Evolutionary conservation across 768 basidiomycete genomes (phyloP).

Genomic region (Serendipita vermifera): DNA sequence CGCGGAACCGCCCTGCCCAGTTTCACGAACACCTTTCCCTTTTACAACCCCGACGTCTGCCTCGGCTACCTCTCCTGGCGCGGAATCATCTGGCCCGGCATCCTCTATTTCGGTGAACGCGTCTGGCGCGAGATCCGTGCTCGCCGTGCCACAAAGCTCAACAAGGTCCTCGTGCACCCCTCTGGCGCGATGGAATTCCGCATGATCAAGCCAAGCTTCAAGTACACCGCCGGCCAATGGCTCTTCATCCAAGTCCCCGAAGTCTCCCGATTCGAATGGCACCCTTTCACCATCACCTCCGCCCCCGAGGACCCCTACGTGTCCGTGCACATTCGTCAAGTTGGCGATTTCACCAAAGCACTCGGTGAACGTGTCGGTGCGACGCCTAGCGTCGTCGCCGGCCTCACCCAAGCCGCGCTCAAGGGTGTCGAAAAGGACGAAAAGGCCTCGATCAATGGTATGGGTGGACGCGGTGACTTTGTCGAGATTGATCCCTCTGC

Average conservation of each 20-base stretch:
- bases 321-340: conserved; percentile 86
- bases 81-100: conserved; percentile 83
- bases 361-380: conserved; percentile 80
- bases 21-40: conserved; percentile 59
- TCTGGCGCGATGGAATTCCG: conserved; percentile 89
- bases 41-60: conserved; percentile 78
- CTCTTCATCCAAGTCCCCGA: conserved; percentile 82
- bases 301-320: conserved; percentile 91
- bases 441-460: conserved; percentile 17
- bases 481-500: conserved; percentile 55
- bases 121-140: conserved; percentile 74
- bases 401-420: conserved; percentile 68
- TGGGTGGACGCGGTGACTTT: conserved; percentile 53
- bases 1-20: conserved; percentile 71
- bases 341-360: conserved; percentile 73
- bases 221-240: conserved; percentile 87
- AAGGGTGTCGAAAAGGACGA: conserved; percentile 58
- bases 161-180: conserved; percentile 80
- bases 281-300: conserved; percentile 95
- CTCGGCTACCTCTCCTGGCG: conserved; percentile 87
- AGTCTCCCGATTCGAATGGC: conserved; percentile 77
- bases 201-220: conserved; percentile 83
- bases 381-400: conserved; percentile 59
- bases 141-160: conserved; percentile 60
- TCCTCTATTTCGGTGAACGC: conserved; percentile 81